Percentiles rank a stretch among this genome's conserved stretches.
Conservation (phyloP, 2,329 filamentous ascomycete genomes). For the Ophiosphaerella narmari region DNA sequence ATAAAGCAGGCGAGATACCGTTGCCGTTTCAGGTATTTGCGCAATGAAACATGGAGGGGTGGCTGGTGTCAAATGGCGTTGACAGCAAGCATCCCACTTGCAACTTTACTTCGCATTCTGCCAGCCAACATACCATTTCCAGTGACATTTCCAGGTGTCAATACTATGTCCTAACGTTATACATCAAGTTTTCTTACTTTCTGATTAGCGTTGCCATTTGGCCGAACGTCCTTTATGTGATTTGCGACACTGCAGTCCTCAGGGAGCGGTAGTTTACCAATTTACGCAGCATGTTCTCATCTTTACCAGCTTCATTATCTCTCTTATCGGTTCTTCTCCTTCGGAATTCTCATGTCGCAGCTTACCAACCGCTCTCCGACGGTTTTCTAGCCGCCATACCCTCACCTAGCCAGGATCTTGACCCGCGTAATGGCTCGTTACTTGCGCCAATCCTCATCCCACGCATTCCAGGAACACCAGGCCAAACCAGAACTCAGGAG, state of each 20-base stretch:
- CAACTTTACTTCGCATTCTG: neutral
- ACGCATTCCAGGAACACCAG: constrained; percentile 84
- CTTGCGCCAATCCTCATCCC: constrained; percentile 86
- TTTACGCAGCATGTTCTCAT: constrained; percentile 19
- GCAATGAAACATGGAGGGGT: constrained; percentile 15
- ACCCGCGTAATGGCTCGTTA: constrained; percentile 75
- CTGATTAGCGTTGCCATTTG: neutral
- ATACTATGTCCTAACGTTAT: no score
- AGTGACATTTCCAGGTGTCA: neutral
- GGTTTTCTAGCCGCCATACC: constrained; percentile 73
- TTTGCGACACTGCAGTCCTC: no score
- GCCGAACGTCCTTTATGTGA: neutral
- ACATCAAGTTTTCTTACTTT: no score
- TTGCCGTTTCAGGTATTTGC: constrained; percentile 25
- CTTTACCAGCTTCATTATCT: constrained; percentile 14
- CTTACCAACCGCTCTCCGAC: constrained; percentile 72
- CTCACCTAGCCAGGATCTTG: constrained; percentile 72
- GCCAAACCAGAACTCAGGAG: constrained; percentile 71
- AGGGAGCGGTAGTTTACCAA: no score
- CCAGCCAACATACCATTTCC: neutral
- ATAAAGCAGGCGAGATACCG: constrained; percentile 11
- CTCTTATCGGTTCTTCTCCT: constrained; percentile 16
- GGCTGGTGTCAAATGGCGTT: no score
- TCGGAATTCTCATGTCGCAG: constrained; percentile 33
- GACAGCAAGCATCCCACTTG: neutral